A percentile compares a stretch with the other conserved stretches of the same genome.
These are phyloP conservation scores for Sugiyamaella castrensis DNA, from an alignment of 1,139 yeast genomes.

Conservation along the genomic window DNA sequence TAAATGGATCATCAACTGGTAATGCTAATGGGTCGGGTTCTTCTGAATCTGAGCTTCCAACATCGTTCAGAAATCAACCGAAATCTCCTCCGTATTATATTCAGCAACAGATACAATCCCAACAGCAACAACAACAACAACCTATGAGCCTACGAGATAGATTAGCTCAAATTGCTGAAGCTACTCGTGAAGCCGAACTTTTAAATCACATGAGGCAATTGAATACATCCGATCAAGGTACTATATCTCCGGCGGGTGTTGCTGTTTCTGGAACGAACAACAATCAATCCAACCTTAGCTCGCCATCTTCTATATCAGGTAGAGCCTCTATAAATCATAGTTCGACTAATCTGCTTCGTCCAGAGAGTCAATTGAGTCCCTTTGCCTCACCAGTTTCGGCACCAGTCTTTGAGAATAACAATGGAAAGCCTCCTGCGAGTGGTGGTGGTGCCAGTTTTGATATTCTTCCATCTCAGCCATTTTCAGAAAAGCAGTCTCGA, in stretches of 20 bases:
- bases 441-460: constrained; percentile 6
- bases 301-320: constrained; percentile 18
- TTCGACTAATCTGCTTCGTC: constrained; percentile 4
- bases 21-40: neutral
- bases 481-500: constrained; percentile 20
- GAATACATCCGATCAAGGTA: neutral
- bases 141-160: constrained; percentile 36
- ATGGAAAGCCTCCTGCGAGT: too few relatives aligned
- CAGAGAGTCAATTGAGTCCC: constrained; percentile 18
- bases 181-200: constrained; percentile 70
- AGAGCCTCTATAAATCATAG: constrained; percentile 11
- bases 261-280: too few relatives aligned
- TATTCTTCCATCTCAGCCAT: constrained; percentile 4
- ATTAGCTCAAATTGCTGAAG: constrained; percentile 73
- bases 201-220: constrained; percentile 27
- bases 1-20: too few relatives aligned
- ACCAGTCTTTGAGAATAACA: neutral
- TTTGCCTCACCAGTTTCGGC: constrained; percentile 23
- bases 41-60: constrained; percentile 4
- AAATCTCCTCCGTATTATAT: constrained; percentile 11
- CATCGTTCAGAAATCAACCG: constrained; percentile 10
- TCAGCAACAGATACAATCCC: neutral
- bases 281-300: constrained; percentile 19
- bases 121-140: neutral
- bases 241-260: neutral